phyloP scores from a whole-genome alignment of 1,284 basidiomycete species.

The Agroathelia rolfsii region DNA sequence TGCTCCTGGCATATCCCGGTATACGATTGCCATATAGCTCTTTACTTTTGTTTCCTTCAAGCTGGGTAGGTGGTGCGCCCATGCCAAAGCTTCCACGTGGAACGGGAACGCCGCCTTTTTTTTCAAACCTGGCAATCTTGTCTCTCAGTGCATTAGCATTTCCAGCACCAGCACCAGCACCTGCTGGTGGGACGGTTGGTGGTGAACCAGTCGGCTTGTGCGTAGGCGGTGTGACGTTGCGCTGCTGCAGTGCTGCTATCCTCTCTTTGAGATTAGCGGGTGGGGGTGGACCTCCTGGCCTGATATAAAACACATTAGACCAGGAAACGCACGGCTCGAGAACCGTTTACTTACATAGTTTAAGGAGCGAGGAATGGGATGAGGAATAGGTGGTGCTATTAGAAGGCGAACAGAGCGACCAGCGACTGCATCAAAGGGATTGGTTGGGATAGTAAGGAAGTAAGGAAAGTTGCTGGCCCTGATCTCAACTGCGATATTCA shows the following conservation, averaged over 20 bases:
- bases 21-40: slow-evolving; percentile 69
- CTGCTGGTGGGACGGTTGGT: slow-evolving; percentile 21
- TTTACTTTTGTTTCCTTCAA: slow-evolving; percentile 41
- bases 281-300: slow-evolving; percentile 30
- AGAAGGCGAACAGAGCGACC: slow-evolving; percentile 30
- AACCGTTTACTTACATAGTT: too few relatives aligned
- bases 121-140: slow-evolving; percentile 70
- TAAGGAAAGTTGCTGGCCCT: too few relatives aligned
- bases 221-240: slow-evolving; percentile 26
- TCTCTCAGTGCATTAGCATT: slow-evolving; percentile 43
- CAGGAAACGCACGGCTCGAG: too few relatives aligned
- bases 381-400: too few relatives aligned
- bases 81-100: slow-evolving; percentile 67
- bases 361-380: too few relatives aligned
- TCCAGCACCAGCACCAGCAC: slow-evolving; percentile 22
- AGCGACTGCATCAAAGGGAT: slow-evolving; percentile 32
- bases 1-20: slow-evolving; percentile 31
- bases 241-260: slow-evolving; percentile 64
- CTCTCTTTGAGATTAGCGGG: slow-evolving; percentile 62
- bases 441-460: too few relatives aligned
- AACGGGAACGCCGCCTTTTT: slow-evolving; percentile 61
- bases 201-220: slow-evolving; percentile 23
- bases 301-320: too few relatives aligned
- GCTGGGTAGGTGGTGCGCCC: slow-evolving; percentile 47
- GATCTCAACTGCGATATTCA: too few relatives aligned